phyloP scores from a whole-genome alignment of 331 rosid genomes.

The Acacia pycnantha region DNA sequence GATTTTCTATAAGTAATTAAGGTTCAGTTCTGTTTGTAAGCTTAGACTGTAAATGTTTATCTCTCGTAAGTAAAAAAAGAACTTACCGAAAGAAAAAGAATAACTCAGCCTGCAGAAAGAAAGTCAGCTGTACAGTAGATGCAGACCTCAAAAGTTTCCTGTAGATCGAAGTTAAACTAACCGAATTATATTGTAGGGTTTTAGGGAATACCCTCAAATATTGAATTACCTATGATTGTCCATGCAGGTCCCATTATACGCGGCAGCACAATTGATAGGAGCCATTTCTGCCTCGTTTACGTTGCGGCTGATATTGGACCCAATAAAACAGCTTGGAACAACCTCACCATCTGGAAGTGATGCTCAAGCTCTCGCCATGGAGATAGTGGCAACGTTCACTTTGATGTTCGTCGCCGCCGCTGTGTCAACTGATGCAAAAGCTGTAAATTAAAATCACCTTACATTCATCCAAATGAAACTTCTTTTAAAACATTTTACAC shows the following conservation, averaged over 20 bases:
- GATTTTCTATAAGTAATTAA: background rate
- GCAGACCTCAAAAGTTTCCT: too few relatives aligned
- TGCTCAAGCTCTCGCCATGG: conserved; percentile 60
- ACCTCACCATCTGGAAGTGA: conserved; percentile 68
- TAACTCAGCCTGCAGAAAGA: too few relatives aligned
- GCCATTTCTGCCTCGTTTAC: conserved; percentile 75
- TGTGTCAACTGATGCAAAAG: conserved; percentile 70
- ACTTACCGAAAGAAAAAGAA: too few relatives aligned
- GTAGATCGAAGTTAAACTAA: too few relatives aligned
- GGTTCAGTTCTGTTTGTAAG: too few relatives aligned
- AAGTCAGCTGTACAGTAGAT: too few relatives aligned
- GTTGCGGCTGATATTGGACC: conserved; percentile 44
- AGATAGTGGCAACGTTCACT: conserved; percentile 63
- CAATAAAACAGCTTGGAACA: conserved; percentile 52
- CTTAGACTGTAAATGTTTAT: too few relatives aligned
- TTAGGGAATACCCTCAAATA: background rate
- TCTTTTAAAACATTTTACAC: background rate
- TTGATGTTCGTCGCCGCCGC: conserved; percentile 79
- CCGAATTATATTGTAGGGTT: background rate
- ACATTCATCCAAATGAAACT: background rate
- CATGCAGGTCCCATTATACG: conserved; percentile 74
- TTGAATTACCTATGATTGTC: background rate
- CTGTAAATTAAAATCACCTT: conserved; percentile 45
- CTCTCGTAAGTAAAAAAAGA: background rate
- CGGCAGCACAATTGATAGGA: conserved; percentile 73